Evolutionary conservation across 768 basidiomycete species (phyloP).

Genomic region (Boletus huronensis): DNA sequence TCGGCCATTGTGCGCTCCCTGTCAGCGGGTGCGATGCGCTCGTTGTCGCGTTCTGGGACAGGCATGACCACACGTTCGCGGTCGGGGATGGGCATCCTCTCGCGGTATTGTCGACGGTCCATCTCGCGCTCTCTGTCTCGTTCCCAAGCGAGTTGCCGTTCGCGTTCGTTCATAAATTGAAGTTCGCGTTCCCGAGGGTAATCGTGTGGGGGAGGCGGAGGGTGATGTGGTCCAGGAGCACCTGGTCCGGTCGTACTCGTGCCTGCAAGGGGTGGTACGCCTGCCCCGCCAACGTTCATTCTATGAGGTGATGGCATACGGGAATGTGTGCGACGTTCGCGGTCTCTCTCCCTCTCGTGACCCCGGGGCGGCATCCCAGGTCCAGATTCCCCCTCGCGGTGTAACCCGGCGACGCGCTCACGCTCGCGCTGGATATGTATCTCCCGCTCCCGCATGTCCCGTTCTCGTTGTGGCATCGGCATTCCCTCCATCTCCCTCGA

Average conservation of each 20-base stretch:
- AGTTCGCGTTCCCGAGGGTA: conserved; percentile 24
- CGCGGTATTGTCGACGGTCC: conserved; percentile 28
- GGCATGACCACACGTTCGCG: conserved; percentile 22
- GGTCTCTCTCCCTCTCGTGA: conserved; percentile 29
- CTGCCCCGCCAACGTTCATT: conserved; percentile 5
- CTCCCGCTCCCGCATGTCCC: conserved; percentile 26
- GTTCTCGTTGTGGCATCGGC: conserved; percentile 22
- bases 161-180: conserved; percentile 19
- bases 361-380: conserved; percentile 22
- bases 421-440: conserved; percentile 28
- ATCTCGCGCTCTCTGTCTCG: conserved; percentile 26
- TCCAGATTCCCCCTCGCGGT: conserved; percentile 25
- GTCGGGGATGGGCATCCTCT: conserved; percentile 20
- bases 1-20: conserved; percentile 23
- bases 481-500: conserved; percentile 25
- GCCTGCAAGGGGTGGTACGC: conserved; percentile 6
- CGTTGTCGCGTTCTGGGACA: conserved; percentile 22
- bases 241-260: conserved; percentile 17
- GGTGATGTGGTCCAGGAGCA: conserved; percentile 18
- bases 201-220: conserved; percentile 22
- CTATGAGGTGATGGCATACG: conserved; percentile 28
- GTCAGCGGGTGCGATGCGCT: conserved; percentile 16
- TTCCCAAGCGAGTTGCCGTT: conserved; percentile 28
- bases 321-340: conserved; percentile 27
- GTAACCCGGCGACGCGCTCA: conserved; percentile 20